phyloP scores from a whole-genome alignment of 2,329 filamentous ascomycete genomes.

The Monosporascus sp. region DNA sequence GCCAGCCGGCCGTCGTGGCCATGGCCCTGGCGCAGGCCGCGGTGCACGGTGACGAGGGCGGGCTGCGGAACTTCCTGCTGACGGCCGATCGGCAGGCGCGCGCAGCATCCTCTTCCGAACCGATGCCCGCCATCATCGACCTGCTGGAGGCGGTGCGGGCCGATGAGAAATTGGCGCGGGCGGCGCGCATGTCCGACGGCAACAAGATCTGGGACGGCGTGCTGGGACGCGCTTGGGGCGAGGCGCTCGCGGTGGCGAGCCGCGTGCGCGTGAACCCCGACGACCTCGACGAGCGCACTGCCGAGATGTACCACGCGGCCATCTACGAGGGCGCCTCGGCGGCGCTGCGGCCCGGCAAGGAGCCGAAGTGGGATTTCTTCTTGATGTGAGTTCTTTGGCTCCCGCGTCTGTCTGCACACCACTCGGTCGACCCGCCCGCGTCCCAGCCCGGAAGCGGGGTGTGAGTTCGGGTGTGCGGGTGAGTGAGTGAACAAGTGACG shows the following conservation, averaged over 20 bases:
- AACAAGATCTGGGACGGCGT: conserved; percentile 69
- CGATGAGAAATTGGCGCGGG: conserved; percentile 50
- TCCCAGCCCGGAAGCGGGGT: too few species aligned
- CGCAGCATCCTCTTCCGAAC: conserved; percentile 27
- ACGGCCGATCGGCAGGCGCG: conserved; percentile 35
- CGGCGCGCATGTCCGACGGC: conserved; percentile 45
- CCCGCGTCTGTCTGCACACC: too few species aligned
- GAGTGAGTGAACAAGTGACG: neutral
- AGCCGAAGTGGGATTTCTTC: conserved; percentile 78
- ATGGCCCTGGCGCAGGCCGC: conserved; percentile 73
- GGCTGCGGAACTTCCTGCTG: conserved; percentile 50
- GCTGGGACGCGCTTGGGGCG: conserved; percentile 54
- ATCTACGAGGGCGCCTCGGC: conserved; percentile 46
- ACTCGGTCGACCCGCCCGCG: neutral
- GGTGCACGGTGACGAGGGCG: conserved; percentile 52
- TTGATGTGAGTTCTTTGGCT: conserved; percentile 39
- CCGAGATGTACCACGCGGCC: conserved; percentile 63
- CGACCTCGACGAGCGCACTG: conserved; percentile 49
- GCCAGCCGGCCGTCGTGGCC: conserved; percentile 75
- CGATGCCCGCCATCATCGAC: conserved; percentile 44
- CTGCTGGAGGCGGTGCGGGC: conserved; percentile 56
- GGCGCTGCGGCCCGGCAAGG: conserved; percentile 58
- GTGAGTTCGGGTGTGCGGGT: neutral
- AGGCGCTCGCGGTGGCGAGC: conserved; percentile 57
- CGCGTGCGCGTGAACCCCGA: conserved; percentile 52